Evolutionary conservation across 345 rosid genomes (phyloP).

Genomic region (Erysimum cheiranthoides): DNA sequence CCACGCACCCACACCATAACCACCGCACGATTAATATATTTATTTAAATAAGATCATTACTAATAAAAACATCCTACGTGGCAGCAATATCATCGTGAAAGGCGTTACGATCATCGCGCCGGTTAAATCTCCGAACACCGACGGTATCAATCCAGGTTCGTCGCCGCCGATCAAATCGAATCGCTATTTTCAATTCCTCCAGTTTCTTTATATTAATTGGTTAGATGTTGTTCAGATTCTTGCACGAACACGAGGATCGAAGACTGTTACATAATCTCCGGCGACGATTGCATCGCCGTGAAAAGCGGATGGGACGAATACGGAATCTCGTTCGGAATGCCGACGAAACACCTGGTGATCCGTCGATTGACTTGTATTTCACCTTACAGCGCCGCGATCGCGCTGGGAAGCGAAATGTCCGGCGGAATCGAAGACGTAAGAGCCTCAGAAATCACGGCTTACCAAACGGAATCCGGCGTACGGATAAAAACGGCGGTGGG

Average conservation of each 20-base stretch:
- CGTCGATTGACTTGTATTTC: slow-evolving; percentile 69
- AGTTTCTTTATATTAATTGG: not conserved
- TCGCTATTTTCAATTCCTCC: not conserved
- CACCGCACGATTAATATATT: not conserved
- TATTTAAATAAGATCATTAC: not conserved
- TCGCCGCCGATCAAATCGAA: not conserved
- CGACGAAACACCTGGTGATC: slow-evolving; percentile 55
- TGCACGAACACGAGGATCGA: slow-evolving; percentile 87
- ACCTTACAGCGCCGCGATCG: slow-evolving; percentile 69
- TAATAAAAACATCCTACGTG: slow-evolving; percentile 21
- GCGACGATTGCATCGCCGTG: slow-evolving; percentile 94
- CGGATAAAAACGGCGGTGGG: slow-evolving; percentile 69
- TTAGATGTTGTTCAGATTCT: slow-evolving; percentile 58
- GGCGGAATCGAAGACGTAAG: slow-evolving; percentile 69
- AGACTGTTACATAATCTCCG: slow-evolving; percentile 87
- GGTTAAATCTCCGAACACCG: slow-evolving; percentile 85
- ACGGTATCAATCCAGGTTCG: slow-evolving; percentile 91
- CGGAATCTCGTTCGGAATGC: slow-evolving; percentile 56
- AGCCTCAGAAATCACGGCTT: slow-evolving; percentile 54
- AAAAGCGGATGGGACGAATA: slow-evolving; percentile 80
- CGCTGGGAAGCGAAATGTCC: slow-evolving; percentile 84
- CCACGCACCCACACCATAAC: slow-evolving; percentile 12
- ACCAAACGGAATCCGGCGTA: slow-evolving; percentile 60
- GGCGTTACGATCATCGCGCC: slow-evolving; percentile 89
- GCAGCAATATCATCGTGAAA: slow-evolving; percentile 77